A percentile compares a stretch with the other conserved stretches of the same genome.
Conservation (phyloP, 2,329 filamentous ascomycete species). For the Ophiostoma australiae region DNA sequence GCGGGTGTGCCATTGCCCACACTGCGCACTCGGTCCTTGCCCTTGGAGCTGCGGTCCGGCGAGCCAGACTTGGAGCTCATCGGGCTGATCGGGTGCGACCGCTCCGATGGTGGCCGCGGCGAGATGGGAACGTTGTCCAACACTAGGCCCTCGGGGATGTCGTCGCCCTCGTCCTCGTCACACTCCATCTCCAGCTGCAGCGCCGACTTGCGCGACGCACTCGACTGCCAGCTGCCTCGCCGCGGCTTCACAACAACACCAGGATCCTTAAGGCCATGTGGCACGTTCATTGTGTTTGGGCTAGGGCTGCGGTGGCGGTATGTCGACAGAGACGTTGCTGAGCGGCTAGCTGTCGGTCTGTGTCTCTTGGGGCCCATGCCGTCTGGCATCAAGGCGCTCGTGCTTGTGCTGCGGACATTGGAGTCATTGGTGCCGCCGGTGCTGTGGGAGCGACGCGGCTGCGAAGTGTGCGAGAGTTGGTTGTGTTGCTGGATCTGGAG, state of each 20-base stretch:
- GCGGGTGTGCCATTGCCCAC: constrained; percentile 61
- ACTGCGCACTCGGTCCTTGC: constrained; percentile 50
- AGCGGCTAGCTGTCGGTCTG: constrained; percentile 36
- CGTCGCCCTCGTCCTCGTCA: constrained; percentile 69
- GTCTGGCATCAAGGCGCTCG: constrained; percentile 35
- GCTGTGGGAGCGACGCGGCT: constrained; percentile 34
- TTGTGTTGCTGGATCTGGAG: constrained; percentile 36
- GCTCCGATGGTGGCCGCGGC: constrained; percentile 57
- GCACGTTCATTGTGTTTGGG: constrained; percentile 40
- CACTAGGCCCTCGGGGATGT: constrained; percentile 72
- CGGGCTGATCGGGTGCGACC: constrained; percentile 44
- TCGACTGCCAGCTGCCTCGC: constrained; percentile 68
- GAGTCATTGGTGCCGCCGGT: constrained; percentile 40
- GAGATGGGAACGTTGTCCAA: constrained; percentile 80
- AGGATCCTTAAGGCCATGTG: constrained; percentile 43
- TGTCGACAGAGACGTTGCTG: constrained; percentile 38
- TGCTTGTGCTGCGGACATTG: constrained; percentile 50
- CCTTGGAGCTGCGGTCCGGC: constrained; percentile 42
- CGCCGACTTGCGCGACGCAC: constrained; percentile 59
- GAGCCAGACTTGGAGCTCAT: constrained; percentile 51
- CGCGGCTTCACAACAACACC: constrained; percentile 40
- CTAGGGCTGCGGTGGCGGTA: constrained; percentile 49
- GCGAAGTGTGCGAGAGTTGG: constrained; percentile 24
- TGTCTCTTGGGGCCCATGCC: constrained; percentile 28
- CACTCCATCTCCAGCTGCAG: constrained; percentile 71